phyloP scores from a whole-genome alignment of 1,139 yeast genomes.

The Debaryomyces singareniensis region DNA sequence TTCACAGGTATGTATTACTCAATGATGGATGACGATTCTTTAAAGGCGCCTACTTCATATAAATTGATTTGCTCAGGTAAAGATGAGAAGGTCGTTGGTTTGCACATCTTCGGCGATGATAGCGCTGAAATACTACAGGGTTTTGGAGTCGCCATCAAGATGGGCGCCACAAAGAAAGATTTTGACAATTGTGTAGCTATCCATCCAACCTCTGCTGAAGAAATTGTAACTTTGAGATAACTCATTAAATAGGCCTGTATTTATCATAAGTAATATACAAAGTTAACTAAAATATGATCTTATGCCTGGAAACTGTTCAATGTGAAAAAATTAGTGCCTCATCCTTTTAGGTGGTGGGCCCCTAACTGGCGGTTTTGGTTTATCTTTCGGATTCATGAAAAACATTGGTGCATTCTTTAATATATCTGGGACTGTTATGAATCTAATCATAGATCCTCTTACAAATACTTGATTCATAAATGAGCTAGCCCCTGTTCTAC shows the following conservation, averaged over 20 bases:
- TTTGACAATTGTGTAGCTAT: constrained; percentile 95
- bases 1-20: constrained; percentile 94
- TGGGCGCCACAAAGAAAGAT: constrained; percentile 97
- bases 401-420: constrained; percentile 78
- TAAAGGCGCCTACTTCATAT: constrained; percentile 84
- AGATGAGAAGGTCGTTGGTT: constrained; percentile 90
- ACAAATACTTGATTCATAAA: constrained; percentile 84
- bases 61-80: constrained; percentile 73
- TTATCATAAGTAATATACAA: not conserved
- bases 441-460: constrained; percentile 85
- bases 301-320: too few species aligned
- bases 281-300: too few species aligned
- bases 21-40: constrained; percentile 56
- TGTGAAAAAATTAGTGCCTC: constrained; percentile 10
- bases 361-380: constrained; percentile 66
- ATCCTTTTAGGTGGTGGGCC: constrained; percentile 44
- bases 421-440: constrained; percentile 84
- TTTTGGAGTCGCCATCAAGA: constrained; percentile 93
- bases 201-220: constrained; percentile 98
- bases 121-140: constrained; percentile 95
- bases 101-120: constrained; percentile 86
- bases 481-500: constrained; percentile 60
- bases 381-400: constrained; percentile 61
- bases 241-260: constrained; percentile 1
- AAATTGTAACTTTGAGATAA: constrained; percentile 79